Percentiles rank a stretch among this genome's conserved stretches.
phyloP scores from a whole-genome alignment of 805 yeast genomes.

The Sungouiella blattae region DNA sequence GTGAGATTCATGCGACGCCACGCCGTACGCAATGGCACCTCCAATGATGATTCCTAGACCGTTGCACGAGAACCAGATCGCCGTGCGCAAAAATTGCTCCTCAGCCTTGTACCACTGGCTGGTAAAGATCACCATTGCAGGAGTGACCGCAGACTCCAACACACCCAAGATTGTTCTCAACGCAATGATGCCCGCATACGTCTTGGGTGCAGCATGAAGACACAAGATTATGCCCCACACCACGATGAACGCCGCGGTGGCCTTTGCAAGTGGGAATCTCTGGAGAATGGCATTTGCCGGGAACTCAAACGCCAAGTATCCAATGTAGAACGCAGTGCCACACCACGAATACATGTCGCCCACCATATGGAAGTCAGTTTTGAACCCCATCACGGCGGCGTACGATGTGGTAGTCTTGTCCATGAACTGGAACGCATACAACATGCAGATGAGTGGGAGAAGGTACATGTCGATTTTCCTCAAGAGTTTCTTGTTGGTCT shows the following conservation, averaged over 20 bases:
- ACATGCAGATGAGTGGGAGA: constrained; percentile 47
- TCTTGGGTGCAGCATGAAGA: no score
- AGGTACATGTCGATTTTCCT: constrained; percentile 50
- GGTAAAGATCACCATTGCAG: constrained; percentile 54
- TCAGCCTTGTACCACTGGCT: constrained; percentile 53
- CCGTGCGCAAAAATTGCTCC: constrained; percentile 33
- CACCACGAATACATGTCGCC: constrained; percentile 40
- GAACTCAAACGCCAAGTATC: constrained; percentile 57
- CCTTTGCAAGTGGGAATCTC: no score
- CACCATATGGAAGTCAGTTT: constrained; percentile 44
- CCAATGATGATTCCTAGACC: constrained; percentile 35
- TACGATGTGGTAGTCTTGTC: constrained; percentile 59
- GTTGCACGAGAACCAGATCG: constrained; percentile 34
- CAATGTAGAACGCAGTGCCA: constrained; percentile 58
- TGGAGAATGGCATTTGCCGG: no score
- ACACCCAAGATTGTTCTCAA: no score
- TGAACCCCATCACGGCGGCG: constrained; percentile 65
- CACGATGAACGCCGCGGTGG: no score
- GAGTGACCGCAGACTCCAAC: constrained; percentile 52
- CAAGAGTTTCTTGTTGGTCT: constrained; percentile 32
- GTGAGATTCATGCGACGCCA: constrained; percentile 32
- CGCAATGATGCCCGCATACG: no score
- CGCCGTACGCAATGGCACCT: constrained; percentile 54
- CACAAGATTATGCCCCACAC: no score
- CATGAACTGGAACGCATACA: constrained; percentile 55